These are phyloP conservation scores for Sclerotinia spermophila DNA, from an alignment of 2,329 filamentous ascomycete genomes.

Conservation along the genomic window DNA sequence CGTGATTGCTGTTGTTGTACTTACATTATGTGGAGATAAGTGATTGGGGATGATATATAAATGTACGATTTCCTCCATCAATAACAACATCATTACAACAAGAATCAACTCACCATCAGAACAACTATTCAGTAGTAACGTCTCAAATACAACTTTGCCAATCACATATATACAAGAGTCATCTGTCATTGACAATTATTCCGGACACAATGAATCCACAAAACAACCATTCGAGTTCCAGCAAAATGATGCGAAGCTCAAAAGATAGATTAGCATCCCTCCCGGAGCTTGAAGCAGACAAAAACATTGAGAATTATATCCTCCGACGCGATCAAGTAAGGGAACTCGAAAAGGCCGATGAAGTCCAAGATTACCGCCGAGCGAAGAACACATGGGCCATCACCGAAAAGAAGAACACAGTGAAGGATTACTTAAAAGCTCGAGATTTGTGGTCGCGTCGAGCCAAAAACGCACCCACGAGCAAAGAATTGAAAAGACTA, in stretches of 20 bases:
- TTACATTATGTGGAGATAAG: neutral
- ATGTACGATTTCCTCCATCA: neutral
- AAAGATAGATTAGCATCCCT: neutral
- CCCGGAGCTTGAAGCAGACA: neutral
- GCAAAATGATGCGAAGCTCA: neutral
- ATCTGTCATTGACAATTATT: neutral
- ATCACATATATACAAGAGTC: neutral
- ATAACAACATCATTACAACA: neutral
- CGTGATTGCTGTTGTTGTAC: neutral
- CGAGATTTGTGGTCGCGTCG: no score
- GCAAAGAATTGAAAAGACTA: no score
- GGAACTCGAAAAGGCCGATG: fast-evolving
- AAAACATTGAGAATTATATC: neutral
- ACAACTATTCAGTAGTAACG: neutral
- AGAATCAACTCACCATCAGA: neutral
- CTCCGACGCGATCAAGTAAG: neutral
- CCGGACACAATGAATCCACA: neutral
- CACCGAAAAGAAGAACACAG: no score
- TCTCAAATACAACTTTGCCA: neutral
- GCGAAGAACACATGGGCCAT: no score
- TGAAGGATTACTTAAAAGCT: no score
- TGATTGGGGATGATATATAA: neutral
- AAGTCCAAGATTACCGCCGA: no score
- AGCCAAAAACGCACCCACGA: no score
- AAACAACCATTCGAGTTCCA: neutral